These are phyloP conservation scores for Boletus hoseneyae DNA, from an alignment of 1,284 basidiomycete genomes.

Conservation along the genomic window DNA sequence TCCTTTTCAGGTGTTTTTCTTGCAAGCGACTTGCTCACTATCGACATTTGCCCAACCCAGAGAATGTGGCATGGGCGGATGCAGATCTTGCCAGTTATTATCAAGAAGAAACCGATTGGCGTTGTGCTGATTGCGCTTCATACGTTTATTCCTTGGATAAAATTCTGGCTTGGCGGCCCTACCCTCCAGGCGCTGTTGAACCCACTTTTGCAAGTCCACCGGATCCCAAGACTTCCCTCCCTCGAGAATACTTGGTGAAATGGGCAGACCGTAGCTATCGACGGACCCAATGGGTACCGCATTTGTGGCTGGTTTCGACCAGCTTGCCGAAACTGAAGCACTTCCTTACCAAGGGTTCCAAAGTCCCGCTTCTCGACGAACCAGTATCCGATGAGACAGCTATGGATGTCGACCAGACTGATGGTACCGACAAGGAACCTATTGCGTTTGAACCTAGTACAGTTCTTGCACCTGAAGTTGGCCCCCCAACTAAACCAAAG, in stretches of 20 bases:
- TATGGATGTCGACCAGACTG: slow-evolving; percentile 32
- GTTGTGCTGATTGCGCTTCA: slow-evolving; percentile 77
- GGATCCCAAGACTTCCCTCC: slow-evolving; percentile 58
- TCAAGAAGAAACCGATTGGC: slow-evolving; percentile 63
- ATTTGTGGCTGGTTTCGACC: slow-evolving; percentile 79
- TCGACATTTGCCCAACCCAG: slow-evolving; percentile 60
- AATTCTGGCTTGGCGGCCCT: slow-evolving; percentile 89
- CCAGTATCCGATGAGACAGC: slow-evolving; percentile 35
- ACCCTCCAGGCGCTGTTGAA: slow-evolving; percentile 60
- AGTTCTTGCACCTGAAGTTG: slow-evolving; percentile 39
- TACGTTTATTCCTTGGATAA: slow-evolving; percentile 75
- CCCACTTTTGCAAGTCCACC: slow-evolving; percentile 43
- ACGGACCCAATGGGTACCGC: slow-evolving; percentile 83
- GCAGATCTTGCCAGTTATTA: slow-evolving; percentile 60
- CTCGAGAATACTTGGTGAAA: slow-evolving; percentile 88
- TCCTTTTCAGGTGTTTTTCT: slow-evolving; percentile 76
- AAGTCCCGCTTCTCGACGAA: slow-evolving; percentile 60
- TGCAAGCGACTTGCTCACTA: slow-evolving; percentile 85
- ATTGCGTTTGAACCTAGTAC: slow-evolving; percentile 35
- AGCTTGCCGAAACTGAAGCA: slow-evolving; percentile 63
- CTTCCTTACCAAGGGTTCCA: slow-evolving; percentile 71
- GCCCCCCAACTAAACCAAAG: slow-evolving; percentile 22
- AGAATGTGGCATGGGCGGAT: slow-evolving; percentile 36
- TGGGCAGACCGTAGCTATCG: slow-evolving; percentile 77
- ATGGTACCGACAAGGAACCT: slow-evolving; percentile 30